Conservation (phyloP, 2,329 filamentous ascomycete genomes). For the Pyrenophora seminiperda region DNA sequence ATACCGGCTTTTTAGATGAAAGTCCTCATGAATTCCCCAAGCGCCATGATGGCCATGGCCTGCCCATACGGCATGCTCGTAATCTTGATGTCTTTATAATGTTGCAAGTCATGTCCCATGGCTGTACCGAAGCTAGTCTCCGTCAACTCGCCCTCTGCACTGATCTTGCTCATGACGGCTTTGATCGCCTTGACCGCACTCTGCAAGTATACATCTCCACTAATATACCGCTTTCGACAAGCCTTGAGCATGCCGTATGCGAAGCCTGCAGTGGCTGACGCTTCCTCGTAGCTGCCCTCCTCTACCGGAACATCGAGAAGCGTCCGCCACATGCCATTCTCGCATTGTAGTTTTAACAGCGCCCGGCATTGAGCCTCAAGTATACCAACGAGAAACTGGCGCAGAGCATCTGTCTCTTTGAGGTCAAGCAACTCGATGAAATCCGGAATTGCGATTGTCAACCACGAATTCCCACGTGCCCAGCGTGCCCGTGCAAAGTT, state of each 20-base stretch:
- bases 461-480: conserved; percentile 71
- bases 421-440: conserved; percentile 75
- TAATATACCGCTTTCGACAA: conserved; percentile 70
- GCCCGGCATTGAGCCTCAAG: conserved; percentile 72
- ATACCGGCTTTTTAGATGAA: conserved; percentile 51
- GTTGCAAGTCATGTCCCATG: conserved; percentile 74
- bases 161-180: conserved; percentile 70
- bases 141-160: conserved; percentile 68
- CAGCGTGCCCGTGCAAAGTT: conserved; percentile 63
- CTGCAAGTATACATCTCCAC: conserved; percentile 61
- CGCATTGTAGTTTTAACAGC: conserved; percentile 63
- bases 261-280: conserved; percentile 79
- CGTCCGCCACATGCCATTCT: conserved; percentile 73
- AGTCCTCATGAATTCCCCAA: conserved; percentile 73
- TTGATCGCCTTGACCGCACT: conserved; percentile 69
- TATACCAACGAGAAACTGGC: conserved; percentile 64
- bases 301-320: conserved; percentile 69
- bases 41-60: conserved; percentile 81
- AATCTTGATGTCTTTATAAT: conserved; percentile 76
- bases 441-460: conserved; percentile 83
- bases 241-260: conserved; percentile 80
- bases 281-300: conserved; percentile 75
- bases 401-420: conserved; percentile 63
- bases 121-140: conserved; percentile 80
- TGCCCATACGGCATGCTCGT: conserved; percentile 87